These are phyloP conservation scores for Starmerella sp. DNA, from an alignment of 805 yeast genomes.

Conservation along the genomic window DNA sequence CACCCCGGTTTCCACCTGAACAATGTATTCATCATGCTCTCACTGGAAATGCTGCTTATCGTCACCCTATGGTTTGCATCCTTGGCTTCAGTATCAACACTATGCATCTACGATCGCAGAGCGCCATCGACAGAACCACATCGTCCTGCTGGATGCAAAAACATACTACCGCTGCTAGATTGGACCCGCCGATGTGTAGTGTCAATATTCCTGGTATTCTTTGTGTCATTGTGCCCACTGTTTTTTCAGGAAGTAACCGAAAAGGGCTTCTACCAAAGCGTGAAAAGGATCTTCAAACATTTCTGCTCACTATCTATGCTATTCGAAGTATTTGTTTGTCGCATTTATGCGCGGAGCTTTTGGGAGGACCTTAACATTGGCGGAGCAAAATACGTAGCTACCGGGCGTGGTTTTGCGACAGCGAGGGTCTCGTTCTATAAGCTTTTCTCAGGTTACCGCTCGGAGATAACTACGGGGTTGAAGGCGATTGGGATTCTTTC, in stretches of 20 bases:
- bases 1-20: conserved; percentile 81
- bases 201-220: conserved; percentile 64
- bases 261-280: conserved; percentile 61
- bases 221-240: conserved; percentile 63
- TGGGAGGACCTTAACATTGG: conserved; percentile 59
- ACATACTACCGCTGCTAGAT: conserved; percentile 54
- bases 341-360: conserved; percentile 61
- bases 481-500: conserved; percentile 41
- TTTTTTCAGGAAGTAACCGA: conserved; percentile 69
- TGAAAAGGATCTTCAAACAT: conserved; percentile 52
- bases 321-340: conserved; percentile 71
- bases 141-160: conserved; percentile 59
- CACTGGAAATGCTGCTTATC: conserved; percentile 51
- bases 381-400: conserved; percentile 72
- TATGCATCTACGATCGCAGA: conserved; percentile 50
- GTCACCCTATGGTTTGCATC: conserved; percentile 53
- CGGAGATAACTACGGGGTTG: conserved; percentile 45
- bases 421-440: conserved; percentile 54
- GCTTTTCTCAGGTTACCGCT: conserved; percentile 57
- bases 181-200: conserved; percentile 67
- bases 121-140: conserved; percentile 52
- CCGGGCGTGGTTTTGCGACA: conserved; percentile 77
- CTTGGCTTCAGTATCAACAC: conserved; percentile 46
- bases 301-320: conserved; percentile 61
- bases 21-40: conserved; percentile 59